Evolutionary conservation across 345 rosid species (phyloP).

Genomic region (Murraya paniculata): DNA sequence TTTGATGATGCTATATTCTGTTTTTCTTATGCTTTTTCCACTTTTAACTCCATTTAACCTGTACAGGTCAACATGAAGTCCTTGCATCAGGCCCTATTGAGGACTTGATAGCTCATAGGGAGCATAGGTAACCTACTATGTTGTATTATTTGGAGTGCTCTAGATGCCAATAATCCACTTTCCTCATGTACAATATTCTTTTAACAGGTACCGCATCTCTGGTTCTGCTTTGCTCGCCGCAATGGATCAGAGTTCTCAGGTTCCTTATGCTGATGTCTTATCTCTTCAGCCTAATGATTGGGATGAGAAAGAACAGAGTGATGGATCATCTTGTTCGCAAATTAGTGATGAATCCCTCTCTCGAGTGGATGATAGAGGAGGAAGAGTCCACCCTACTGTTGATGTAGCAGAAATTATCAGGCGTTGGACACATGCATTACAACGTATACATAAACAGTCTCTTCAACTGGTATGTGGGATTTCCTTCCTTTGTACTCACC

Average conservation of each 20-base stretch:
- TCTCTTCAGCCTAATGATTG: conserved; percentile 51
- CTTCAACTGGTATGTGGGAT: conserved; percentile 74
- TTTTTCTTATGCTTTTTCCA: neutral
- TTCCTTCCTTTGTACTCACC: conserved; percentile 16
- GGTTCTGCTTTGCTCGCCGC: conserved; percentile 94
- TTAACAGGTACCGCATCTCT: conserved; percentile 89
- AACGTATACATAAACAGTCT: conserved; percentile 96
- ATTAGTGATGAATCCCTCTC: conserved; percentile 65
- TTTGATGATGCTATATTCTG: neutral
- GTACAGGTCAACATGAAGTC: conserved; percentile 92
- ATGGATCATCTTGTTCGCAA: conserved; percentile 48
- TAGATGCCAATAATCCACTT: conserved; percentile 5
- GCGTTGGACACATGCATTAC: conserved; percentile 99
- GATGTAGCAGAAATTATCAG: conserved; percentile 97
- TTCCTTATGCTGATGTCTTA: conserved; percentile 64
- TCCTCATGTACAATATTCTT: conserved; percentile 24
- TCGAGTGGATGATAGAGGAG: conserved; percentile 83
- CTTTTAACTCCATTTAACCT: neutral
- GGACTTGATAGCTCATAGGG: conserved; percentile 96
- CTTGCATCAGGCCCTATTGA: conserved; percentile 99
- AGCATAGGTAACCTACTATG: conserved; percentile 71
- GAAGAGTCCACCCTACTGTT: conserved; percentile 81
- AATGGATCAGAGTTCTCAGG: conserved; percentile 96
- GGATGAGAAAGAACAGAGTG: conserved; percentile 66
- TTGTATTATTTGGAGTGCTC: neutral